Evolutionary conservation across 176 grass and related monocot species (phyloP).

Genomic region (Aegilops sharonensis): DNA sequence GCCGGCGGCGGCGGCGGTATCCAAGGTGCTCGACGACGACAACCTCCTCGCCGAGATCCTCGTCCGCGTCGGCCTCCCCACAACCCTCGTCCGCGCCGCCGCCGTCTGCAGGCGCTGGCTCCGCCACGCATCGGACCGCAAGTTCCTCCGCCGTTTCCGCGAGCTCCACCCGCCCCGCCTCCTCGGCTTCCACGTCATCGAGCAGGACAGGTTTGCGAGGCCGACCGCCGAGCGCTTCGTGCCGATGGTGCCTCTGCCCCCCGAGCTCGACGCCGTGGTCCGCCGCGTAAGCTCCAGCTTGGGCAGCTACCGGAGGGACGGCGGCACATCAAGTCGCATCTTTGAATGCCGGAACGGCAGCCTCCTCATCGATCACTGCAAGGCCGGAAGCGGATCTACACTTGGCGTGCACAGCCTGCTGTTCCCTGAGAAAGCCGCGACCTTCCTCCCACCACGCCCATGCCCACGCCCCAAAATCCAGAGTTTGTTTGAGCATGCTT

Average conservation of each 20-base stretch:
- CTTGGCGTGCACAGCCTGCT: neutral
- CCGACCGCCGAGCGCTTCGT: neutral
- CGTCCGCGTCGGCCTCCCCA: neutral
- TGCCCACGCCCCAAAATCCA: neutral
- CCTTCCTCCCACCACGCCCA: neutral
- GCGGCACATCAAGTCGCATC: rapidly evolving
- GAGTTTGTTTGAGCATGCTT: too few relatives aligned
- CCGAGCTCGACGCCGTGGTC: neutral
- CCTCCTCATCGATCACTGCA: neutral
- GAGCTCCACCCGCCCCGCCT: neutral
- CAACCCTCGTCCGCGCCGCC: neutral
- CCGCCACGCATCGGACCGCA: neutral
- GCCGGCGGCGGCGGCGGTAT: too few relatives aligned
- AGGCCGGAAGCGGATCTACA: neutral
- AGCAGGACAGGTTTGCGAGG: too few relatives aligned
- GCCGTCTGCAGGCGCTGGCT: neutral
- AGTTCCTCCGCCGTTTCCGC: neutral
- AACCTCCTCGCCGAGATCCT: neutral
- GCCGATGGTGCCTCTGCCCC: neutral
- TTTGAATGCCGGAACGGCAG: neutral
- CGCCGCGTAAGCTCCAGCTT: neutral
- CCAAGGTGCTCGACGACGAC: neutral
- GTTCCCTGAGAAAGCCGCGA: neutral
- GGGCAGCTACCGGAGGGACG: neutral
- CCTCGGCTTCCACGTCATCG: neutral